A percentile compares a stretch with the other conserved stretches of the same genome.
These are phyloP conservation scores for Danielia oregonensis DNA, from an alignment of 805 yeast genomes.

Conservation along the genomic window DNA sequence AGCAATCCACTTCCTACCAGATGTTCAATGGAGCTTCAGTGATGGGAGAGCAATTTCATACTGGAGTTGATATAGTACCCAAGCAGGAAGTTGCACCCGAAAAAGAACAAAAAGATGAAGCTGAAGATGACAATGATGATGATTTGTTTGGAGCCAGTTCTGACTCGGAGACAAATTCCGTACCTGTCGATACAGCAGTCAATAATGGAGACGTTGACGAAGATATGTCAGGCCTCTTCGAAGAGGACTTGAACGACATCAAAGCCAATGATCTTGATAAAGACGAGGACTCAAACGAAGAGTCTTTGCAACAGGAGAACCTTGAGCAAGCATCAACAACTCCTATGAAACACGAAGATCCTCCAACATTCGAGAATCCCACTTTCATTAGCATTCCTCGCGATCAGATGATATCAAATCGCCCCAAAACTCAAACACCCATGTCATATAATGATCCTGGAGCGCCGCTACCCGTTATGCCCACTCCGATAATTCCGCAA, in stretches of 20 bases:
- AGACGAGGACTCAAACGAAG: too few relatives aligned
- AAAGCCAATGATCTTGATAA: too few relatives aligned
- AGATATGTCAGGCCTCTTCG: not conserved
- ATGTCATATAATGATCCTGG: slow-evolving; percentile 68
- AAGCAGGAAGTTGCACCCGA: not conserved
- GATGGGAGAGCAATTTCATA: slow-evolving; percentile 12
- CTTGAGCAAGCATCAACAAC: too few relatives aligned
- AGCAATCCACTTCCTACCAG: slow-evolving; percentile 1
- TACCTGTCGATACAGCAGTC: too few relatives aligned
- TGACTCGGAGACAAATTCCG: slow-evolving; percentile 10
- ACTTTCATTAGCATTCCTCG: slow-evolving; percentile 49
- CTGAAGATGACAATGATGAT: slow-evolving; percentile 6
- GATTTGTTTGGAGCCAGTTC: slow-evolving; percentile 16
- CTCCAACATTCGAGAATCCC: too few relatives aligned
- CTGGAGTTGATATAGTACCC: too few relatives aligned
- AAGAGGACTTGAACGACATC: too few relatives aligned
- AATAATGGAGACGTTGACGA: too few relatives aligned
- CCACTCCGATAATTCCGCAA: slow-evolving; percentile 43
- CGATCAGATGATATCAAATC: slow-evolving; percentile 51
- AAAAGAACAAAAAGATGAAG: not conserved
- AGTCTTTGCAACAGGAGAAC: too few relatives aligned
- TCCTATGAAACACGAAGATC: too few relatives aligned
- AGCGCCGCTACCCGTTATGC: slow-evolving; percentile 66
- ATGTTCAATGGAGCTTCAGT: slow-evolving; percentile 1
- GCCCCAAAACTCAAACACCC: slow-evolving; percentile 6